Percentiles rank a stretch among this genome's conserved stretches.
Evolutionary conservation across 768 basidiomycete species (phyloP).

Genomic region (Auriculariales sp.): DNA sequence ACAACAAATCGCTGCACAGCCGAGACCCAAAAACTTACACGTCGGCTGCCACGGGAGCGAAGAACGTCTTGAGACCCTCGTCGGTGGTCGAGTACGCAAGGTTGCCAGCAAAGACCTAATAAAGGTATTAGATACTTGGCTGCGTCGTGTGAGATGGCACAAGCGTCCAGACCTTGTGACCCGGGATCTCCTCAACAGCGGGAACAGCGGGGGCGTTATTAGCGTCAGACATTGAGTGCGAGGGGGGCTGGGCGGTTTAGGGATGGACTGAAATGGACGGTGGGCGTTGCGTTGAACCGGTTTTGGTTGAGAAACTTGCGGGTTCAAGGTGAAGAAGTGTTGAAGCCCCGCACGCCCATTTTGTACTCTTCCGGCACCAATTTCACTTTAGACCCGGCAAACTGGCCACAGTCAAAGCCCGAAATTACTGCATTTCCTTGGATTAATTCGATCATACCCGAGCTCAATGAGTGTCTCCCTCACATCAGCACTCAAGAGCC

Average conservation of each 20-base stretch:
- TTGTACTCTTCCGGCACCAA: slow-evolving; percentile 1
- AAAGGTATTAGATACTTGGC: slow-evolving; percentile 3
- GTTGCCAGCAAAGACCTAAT: slow-evolving; percentile 86
- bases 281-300: slow-evolving; percentile 69
- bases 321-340: slow-evolving; percentile 29
- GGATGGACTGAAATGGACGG: slow-evolving; percentile 16
- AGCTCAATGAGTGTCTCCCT: slow-evolving; percentile 16
- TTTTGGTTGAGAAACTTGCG: slow-evolving; percentile 71
- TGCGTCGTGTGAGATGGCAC: slow-evolving; percentile 13
- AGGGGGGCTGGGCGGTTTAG: slow-evolving; percentile 39
- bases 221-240: slow-evolving; percentile 77
- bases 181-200: slow-evolving; percentile 66
- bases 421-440: neutral
- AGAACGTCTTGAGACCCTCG: slow-evolving; percentile 90
- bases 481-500: slow-evolving; percentile 54
- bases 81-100: slow-evolving; percentile 89
- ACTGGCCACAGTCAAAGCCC: no score
- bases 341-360: neutral
- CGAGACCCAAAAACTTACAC: slow-evolving; percentile 52
- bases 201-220: slow-evolving; percentile 58
- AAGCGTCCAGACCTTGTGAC: slow-evolving; percentile 52
- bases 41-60: slow-evolving; percentile 73
- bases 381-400: no score
- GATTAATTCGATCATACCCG: neutral
- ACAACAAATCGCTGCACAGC: slow-evolving; percentile 6